Conservation (phyloP, 768 basidiomycete genomes). For the Hygrophoropsis aurantiaca region DNA sequence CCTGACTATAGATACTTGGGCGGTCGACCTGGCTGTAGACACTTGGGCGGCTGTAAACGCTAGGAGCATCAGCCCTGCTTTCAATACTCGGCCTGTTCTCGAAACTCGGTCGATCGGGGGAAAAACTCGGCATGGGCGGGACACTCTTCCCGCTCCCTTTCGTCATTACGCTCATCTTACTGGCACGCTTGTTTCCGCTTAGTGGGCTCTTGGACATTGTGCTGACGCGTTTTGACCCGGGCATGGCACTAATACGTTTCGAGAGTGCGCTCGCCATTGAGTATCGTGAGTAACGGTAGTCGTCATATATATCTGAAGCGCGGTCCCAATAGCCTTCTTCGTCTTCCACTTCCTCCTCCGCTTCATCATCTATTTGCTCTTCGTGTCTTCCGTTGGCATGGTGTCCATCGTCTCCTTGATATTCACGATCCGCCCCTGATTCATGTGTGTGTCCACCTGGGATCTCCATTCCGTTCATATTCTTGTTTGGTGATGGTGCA, state of each 20-base stretch:
- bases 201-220: constrained; percentile 14
- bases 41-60: constrained; percentile 3
- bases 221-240: too few species aligned
- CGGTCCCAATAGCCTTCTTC: constrained; percentile 59
- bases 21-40: constrained; percentile 8
- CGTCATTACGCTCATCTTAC: too few species aligned
- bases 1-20: constrained; percentile 2
- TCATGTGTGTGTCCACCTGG: not conserved
- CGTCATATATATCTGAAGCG: constrained; percentile 74
- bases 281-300: constrained; percentile 70
- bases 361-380: constrained; percentile 10
- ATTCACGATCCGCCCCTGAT: not conserved
- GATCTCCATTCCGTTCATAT: not conserved
- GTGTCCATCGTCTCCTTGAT: not conserved
- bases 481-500: constrained; percentile 12
- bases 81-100: not conserved
- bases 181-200: constrained; percentile 11
- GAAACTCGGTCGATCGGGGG: constrained; percentile 11
- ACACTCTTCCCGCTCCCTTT: too few species aligned
- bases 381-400: too few species aligned
- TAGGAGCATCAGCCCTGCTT: constrained; percentile 10
- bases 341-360: constrained; percentile 22
- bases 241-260: too few species aligned
- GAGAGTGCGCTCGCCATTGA: too few species aligned
- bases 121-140: constrained; percentile 22